Evolutionary conservation across 2,329 filamentous ascomycete genomes (phyloP).

Genomic region (Penicillium crustosum): DNA sequence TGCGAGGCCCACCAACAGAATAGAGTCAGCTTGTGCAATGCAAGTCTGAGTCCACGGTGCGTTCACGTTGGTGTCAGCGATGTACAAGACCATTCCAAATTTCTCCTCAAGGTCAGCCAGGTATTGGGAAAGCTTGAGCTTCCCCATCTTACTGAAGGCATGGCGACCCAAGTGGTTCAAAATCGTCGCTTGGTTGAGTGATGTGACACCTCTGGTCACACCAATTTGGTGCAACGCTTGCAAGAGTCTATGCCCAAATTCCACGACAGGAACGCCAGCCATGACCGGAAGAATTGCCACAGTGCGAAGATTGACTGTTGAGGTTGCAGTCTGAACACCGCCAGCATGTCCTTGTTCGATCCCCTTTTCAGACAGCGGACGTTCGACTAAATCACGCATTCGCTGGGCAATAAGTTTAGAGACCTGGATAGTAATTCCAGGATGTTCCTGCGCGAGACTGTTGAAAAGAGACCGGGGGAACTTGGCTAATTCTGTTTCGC

Average conservation of each 20-base stretch:
- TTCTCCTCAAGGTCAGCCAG: conserved; percentile 96
- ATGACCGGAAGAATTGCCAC: conserved; percentile 91
- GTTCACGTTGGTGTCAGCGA: conserved; percentile 95
- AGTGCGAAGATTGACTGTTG: conserved; percentile 87
- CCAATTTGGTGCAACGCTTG: conserved; percentile 87
- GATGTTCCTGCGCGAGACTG: conserved; percentile 93
- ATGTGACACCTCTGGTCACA: conserved; percentile 83
- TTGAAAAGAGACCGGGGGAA: conserved; percentile 96
- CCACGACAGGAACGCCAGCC: conserved; percentile 85
- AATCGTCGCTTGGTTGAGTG: conserved; percentile 89
- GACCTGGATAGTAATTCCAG: conserved; percentile 97
- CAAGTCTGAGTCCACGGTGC: conserved; percentile 98
- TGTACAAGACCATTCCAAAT: conserved; percentile 90
- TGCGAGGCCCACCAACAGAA: conserved; percentile 85
- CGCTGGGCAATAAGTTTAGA: conserved; percentile 97
- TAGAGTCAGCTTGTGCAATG: conserved; percentile 94
- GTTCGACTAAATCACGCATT: conserved; percentile 85
- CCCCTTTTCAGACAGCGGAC: conserved; percentile 66
- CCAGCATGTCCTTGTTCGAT: conserved; percentile 62
- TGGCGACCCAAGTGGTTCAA: conserved; percentile 92
- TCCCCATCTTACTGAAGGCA: conserved; percentile 96
- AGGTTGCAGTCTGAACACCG: conserved; percentile 60
- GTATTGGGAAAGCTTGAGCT: conserved; percentile 92
- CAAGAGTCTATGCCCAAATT: conserved; percentile 87
- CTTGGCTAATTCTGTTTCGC: conserved; percentile 93